Base-by-base conservation (phyloP, 768 basidiomycete species). In the Mycena crocata region DNA sequence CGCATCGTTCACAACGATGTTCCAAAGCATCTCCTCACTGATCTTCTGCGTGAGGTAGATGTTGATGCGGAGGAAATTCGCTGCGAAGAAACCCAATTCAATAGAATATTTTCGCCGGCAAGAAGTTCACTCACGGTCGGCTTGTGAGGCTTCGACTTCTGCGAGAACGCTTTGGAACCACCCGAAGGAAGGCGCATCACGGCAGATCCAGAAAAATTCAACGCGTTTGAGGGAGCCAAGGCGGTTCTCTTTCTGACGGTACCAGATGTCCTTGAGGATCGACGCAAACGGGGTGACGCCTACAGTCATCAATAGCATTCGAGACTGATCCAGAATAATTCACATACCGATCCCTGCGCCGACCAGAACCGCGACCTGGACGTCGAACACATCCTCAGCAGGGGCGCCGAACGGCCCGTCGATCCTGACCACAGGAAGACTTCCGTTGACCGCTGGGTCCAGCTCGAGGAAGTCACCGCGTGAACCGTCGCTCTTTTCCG, bases 351-450 rank as follows among this genome's bases (percentile, higher is more conserved):
- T 98, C 79, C 96, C 96, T 62, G 93, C 95, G 66, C 95, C 95
- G 66, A 98, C 86, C 51, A 98, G 84, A 19, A 98, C 85, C 44
- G 94, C 95, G 48, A 96, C 94, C 76, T 96, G 91, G 60, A 86
- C 86, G 26, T 87, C 85, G 75, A 95, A 96, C 39, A 95, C 93
- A 73, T 95, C 95, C 75, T 96, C 95, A 28, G 95, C 91, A 0
- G 95, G 95, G 19, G 96, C 94, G 67, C 96, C 96, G 70, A 94
- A 98, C 0, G 96, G 95, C 10, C 96, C 96, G 73, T 96, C 95
- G 68, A 96, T 91, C 57, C 92, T 84, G 23, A 96, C 85, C 10
- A 75, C 72, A 49, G 94, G 95, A 28, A 95, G 57, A 4, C 40
- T 85, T 23, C 84, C 78, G 45, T 83, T 83, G 24, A 77, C 70